Base-by-base conservation (phyloP, 2,329 filamentous ascomycete genomes). In the Fusarium praegraminearum region DNA sequence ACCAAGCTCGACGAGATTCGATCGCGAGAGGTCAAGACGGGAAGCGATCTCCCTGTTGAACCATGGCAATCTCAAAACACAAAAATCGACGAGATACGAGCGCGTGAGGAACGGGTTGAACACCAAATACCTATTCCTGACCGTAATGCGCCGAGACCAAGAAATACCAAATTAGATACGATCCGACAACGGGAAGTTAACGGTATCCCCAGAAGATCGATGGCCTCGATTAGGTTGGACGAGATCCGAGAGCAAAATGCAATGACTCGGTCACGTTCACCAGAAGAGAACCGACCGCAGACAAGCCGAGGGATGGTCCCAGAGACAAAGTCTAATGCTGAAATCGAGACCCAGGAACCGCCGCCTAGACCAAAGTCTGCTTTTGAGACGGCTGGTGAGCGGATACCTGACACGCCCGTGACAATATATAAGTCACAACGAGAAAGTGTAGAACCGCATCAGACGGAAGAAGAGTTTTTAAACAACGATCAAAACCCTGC, bases 211-310 rank as follows among this genome's bases (percentile, higher is more conserved):
- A 83, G 77, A 57, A 80, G 83, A 53, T 82, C 82, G 3, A 75
- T 86, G 18, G 83, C 86, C n/a, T 80, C 81, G 9, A 82, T 83
- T 55, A 80, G 82, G 33, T 76, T 89, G 4, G 85, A 84, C 35
- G 86, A 87, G 74, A 87, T 87, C 57, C 80, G 83, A 40, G 83
- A 86, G 56, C 80, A 77, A 59, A 86, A 88, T 71, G 81, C 82
- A 36, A 78, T 80, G 66, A 80, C 81, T 10, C 77, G 80, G 50
- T 82, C 82, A 12, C 74, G 80, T 9, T 84, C 83, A 1, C 82
- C 84, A 16, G 82, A 80, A 41, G 74, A 83, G 49, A 58, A 72
- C 15, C 75, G 73, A 46, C 79, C 76, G 11, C 76, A 69, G 41
- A 70, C 76, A 5, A 78, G 72, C 57, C 76, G 57, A 13, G 60